Percentiles rank a stretch among this genome's conserved stretches.
Conservation (phyloP, 306 rosid species). For the Cucurbita argyrosperma region DNA sequence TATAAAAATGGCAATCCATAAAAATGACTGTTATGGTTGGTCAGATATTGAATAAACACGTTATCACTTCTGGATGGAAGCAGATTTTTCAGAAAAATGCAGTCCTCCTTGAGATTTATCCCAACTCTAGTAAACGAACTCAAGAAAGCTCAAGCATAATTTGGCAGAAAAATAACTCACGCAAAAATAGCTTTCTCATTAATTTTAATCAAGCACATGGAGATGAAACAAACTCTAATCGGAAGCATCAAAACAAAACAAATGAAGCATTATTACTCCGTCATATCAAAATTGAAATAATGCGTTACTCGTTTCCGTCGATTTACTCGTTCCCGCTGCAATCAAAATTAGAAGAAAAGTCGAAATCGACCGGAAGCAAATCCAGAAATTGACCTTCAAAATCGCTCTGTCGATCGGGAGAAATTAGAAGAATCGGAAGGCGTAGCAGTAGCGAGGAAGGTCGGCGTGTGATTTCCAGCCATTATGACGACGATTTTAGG, state of each 20-base stretch:
- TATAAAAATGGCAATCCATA: no score
- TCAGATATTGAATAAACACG: no score
- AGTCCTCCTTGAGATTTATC: no score
- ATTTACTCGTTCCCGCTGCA: not conserved
- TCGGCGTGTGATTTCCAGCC: constrained; percentile 39
- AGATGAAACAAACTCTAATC: not conserved
- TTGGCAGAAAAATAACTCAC: not conserved
- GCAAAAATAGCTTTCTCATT: not conserved
- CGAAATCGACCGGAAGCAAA: not conserved
- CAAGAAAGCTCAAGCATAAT: not conserved
- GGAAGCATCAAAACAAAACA: not conserved
- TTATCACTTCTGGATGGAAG: no score
- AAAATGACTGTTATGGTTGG: no score
- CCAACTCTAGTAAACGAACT: no score
- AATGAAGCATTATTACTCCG: not conserved
- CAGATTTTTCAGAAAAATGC: no score
- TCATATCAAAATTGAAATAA: not conserved
- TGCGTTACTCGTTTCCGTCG: not conserved
- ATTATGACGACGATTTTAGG: constrained; percentile 31
- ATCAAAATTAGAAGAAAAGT: not conserved
- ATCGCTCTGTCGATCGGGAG: not conserved
- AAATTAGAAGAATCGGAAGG: not conserved
- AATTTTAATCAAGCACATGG: not conserved
- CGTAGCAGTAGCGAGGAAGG: constrained; percentile 26
- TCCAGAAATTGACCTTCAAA: not conserved